Percentiles rank a stretch among this genome's conserved stretches.
phyloP scores from a whole-genome alignment of 2,329 filamentous ascomycete species.

The Fusarium sp. region DNA sequence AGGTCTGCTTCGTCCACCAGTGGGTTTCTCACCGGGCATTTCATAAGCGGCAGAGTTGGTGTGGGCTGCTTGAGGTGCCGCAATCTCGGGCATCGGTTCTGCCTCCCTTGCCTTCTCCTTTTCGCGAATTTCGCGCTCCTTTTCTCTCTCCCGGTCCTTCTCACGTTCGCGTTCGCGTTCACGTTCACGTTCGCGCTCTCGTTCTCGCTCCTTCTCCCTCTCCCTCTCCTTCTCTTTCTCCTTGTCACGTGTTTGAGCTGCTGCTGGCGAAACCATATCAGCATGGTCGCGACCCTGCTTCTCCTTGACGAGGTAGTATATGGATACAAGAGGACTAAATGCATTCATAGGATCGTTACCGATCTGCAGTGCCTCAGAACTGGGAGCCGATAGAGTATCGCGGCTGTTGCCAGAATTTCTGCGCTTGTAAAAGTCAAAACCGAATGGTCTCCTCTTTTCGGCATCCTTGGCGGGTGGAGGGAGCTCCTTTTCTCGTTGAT shows the following conservation, averaged over 20 bases:
- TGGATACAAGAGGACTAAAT: slow-evolving; percentile 88
- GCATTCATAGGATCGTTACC: slow-evolving; percentile 91
- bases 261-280: slow-evolving; percentile 55
- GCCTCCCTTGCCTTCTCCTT: slow-evolving; percentile 51
- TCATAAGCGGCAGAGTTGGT: slow-evolving; percentile 88
- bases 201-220: slow-evolving; percentile 41
- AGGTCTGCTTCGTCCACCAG: slow-evolving; percentile 82
- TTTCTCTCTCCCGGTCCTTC: slow-evolving; percentile 17
- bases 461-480: slow-evolving; percentile 66
- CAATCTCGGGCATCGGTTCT: slow-evolving; percentile 73
- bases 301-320: slow-evolving; percentile 96
- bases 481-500: slow-evolving; percentile 72
- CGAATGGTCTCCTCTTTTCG: slow-evolving; percentile 88
- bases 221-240: slow-evolving; percentile 44
- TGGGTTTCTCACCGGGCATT: slow-evolving; percentile 87
- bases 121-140: slow-evolving; percentile 38
- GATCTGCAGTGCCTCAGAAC: slow-evolving; percentile 82
- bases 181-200: background rate
- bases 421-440: slow-evolving; percentile 96
- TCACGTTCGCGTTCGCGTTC: slow-evolving; percentile 45
- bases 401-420: slow-evolving; percentile 88
- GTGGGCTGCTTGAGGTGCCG: slow-evolving; percentile 84
- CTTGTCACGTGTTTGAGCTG: slow-evolving; percentile 51
- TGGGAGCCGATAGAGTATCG: slow-evolving; percentile 86
- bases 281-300: slow-evolving; percentile 82